phyloP scores from a whole-genome alignment of 768 basidiomycete species.

The Rhodotorula toruloides region DNA sequence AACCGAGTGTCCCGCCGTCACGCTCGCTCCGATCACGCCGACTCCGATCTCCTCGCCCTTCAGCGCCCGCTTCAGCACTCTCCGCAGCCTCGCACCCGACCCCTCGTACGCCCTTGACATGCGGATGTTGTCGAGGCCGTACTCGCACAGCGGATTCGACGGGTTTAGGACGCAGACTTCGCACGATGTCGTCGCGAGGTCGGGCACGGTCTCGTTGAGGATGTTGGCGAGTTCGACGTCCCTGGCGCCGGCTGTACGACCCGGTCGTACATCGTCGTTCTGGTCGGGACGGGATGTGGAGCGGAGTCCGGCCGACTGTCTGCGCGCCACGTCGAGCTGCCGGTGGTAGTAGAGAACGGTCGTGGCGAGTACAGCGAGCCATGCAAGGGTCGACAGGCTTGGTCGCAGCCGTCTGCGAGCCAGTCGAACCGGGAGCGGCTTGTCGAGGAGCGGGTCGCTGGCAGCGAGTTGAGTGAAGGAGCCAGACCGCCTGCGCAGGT shows the following conservation, averaged over 20 bases:
- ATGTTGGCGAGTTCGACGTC: neutral
- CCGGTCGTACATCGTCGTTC: neutral
- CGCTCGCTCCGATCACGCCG: slow-evolving; percentile 36
- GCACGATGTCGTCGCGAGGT: slow-evolving; percentile 21
- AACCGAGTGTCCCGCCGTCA: slow-evolving; percentile 23
- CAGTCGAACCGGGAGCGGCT: too few relatives aligned
- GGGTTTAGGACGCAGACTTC: slow-evolving; percentile 30
- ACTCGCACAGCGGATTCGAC: slow-evolving; percentile 36
- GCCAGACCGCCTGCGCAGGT: too few relatives aligned
- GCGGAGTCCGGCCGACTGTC: too few relatives aligned
- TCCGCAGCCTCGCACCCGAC: slow-evolving; percentile 34
- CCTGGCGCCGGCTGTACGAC: neutral
- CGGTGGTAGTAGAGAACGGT: too few relatives aligned
- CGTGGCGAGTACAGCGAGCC: too few relatives aligned
- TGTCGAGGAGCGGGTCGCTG: too few relatives aligned
- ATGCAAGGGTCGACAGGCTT: too few relatives aligned
- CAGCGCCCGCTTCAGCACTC: slow-evolving; percentile 37
- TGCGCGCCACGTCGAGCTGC: too few relatives aligned
- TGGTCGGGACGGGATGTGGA: neutral
- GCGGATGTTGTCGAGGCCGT: slow-evolving; percentile 36
- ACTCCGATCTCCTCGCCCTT: slow-evolving; percentile 37
- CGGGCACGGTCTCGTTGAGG: neutral
- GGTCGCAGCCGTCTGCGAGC: too few relatives aligned
- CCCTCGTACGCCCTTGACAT: slow-evolving; percentile 40
- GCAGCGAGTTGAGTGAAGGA: too few relatives aligned